Percentiles rank a stretch among this genome's conserved stretches.
Conservation (phyloP, 2,329 filamentous ascomycete genomes). For the Neoarthrinium moseri region DNA sequence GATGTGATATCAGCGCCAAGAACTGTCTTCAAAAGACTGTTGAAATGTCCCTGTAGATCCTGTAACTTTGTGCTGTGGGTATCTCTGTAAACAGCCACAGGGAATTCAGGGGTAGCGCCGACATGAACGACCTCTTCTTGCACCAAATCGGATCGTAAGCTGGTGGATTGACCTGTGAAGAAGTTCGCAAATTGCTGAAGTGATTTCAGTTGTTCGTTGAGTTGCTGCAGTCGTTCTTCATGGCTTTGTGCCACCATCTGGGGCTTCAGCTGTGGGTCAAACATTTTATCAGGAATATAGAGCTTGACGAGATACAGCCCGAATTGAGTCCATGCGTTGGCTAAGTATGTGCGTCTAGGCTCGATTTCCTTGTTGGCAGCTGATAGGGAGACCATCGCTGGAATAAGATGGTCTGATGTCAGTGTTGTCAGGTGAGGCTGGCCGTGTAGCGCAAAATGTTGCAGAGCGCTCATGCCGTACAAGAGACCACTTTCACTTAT, state of each 20-base stretch:
- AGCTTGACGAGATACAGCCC: slow-evolving; percentile 72
- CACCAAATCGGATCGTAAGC: slow-evolving; percentile 63
- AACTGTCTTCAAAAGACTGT: slow-evolving; percentile 68
- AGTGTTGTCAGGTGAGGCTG: slow-evolving; percentile 36
- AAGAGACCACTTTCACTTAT: slow-evolving; percentile 24
- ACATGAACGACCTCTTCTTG: slow-evolving; percentile 61
- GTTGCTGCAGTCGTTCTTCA: slow-evolving; percentile 50
- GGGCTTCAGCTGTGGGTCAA: slow-evolving; percentile 73
- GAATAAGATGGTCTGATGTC: slow-evolving; percentile 38
- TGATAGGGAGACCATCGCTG: slow-evolving; percentile 43
- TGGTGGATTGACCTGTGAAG: slow-evolving; percentile 68
- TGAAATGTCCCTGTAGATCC: slow-evolving; percentile 75
- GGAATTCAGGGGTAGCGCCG: slow-evolving; percentile 64
- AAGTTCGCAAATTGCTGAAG: slow-evolving; percentile 64
- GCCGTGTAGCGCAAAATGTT: slow-evolving; percentile 3
- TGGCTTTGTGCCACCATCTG: slow-evolving; percentile 64
- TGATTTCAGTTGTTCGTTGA: slow-evolving; percentile 57
- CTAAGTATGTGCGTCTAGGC: slow-evolving; percentile 33
- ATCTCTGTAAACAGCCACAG: slow-evolving; percentile 68
- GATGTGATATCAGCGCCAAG: slow-evolving; percentile 45
- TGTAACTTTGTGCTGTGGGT: slow-evolving; percentile 57
- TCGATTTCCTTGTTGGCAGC: slow-evolving; percentile 27
- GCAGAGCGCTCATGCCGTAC: slow-evolving; percentile 8
- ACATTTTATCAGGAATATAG: slow-evolving; percentile 82
- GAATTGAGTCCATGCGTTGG: slow-evolving; percentile 73